A percentile compares a stretch with the other conserved stretches of the same genome.
phyloP scores from a whole-genome alignment of 2,329 filamentous ascomycete genomes.

The Fusarium setosum region DNA sequence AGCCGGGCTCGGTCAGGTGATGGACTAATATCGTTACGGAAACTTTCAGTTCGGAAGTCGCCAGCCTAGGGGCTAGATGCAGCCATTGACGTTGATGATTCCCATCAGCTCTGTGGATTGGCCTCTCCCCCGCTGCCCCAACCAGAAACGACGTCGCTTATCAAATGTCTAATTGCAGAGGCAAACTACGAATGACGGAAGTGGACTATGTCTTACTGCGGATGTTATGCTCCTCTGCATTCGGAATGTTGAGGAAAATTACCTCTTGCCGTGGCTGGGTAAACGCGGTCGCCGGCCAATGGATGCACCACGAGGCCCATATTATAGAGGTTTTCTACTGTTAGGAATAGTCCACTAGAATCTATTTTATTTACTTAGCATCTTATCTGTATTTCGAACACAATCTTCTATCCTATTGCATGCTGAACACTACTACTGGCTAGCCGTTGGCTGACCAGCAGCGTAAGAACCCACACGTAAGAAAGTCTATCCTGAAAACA shows the following conservation, averaged over 20 bases:
- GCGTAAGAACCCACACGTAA: too few relatives aligned
- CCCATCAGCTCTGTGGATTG: not conserved
- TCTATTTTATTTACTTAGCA: too few relatives aligned
- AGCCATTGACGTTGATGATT: constrained; percentile 6
- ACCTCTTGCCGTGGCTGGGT: not conserved
- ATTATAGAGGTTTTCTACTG: not conserved
- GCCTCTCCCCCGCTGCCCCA: not conserved
- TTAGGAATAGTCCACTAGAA: too few relatives aligned
- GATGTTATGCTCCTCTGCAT: too few relatives aligned
- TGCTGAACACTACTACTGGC: too few relatives aligned
- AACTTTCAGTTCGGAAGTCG: constrained; percentile 8
- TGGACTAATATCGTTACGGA: not conserved
- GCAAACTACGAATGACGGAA: not conserved
- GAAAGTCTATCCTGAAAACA: too few relatives aligned
- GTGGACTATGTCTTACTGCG: not conserved
- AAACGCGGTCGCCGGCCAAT: not conserved
- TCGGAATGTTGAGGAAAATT: not conserved
- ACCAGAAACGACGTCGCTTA: not conserved
- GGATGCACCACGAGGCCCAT: not conserved
- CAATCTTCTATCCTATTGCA: too few relatives aligned
- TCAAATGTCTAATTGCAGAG: not conserved
- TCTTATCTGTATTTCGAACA: too few relatives aligned
- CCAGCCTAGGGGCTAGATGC: constrained; percentile 6
- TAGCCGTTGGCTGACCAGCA: too few relatives aligned
- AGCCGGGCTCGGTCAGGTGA: too few relatives aligned